Conservation (phyloP, 176 grass and related monocot species). For the Bolboschoenus planiculmis region DNA sequence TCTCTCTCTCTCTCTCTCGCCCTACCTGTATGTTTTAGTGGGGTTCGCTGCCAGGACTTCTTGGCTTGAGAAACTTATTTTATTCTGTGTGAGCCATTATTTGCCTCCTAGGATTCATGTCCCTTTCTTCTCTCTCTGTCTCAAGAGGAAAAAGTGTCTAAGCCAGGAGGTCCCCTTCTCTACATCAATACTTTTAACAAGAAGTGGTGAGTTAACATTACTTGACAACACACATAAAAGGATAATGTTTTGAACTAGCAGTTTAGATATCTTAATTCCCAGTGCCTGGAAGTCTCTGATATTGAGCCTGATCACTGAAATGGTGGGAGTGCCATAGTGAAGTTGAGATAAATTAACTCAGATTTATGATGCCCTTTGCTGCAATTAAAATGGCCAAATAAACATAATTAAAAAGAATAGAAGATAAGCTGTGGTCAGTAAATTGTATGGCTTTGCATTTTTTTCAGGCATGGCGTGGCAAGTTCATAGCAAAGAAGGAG, state of each 20-base stretch:
- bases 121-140: too few relatives aligned
- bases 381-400: not conserved
- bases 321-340: not conserved
- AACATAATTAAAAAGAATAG: not conserved
- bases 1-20: too few relatives aligned
- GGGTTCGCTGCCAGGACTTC: too few relatives aligned
- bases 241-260: not conserved
- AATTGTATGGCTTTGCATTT: not conserved
- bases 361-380: not conserved
- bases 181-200: not conserved
- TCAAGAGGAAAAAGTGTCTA: not conserved
- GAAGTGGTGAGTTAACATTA: not conserved
- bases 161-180: not conserved
- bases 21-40: too few relatives aligned
- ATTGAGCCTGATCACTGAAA: not conserved
- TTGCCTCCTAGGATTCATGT: too few relatives aligned
- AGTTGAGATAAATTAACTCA: not conserved
- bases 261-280: not conserved
- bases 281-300: not conserved
- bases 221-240: not conserved
- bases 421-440: not conserved
- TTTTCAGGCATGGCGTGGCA: slow-evolving; percentile 69
- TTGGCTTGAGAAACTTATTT: too few relatives aligned
- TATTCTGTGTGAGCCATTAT: too few relatives aligned
- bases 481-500: slow-evolving; percentile 84